These are phyloP conservation scores for Aspergillus sp. DNA, from an alignment of 2,329 filamentous ascomycete genomes.

Conservation along the genomic window DNA sequence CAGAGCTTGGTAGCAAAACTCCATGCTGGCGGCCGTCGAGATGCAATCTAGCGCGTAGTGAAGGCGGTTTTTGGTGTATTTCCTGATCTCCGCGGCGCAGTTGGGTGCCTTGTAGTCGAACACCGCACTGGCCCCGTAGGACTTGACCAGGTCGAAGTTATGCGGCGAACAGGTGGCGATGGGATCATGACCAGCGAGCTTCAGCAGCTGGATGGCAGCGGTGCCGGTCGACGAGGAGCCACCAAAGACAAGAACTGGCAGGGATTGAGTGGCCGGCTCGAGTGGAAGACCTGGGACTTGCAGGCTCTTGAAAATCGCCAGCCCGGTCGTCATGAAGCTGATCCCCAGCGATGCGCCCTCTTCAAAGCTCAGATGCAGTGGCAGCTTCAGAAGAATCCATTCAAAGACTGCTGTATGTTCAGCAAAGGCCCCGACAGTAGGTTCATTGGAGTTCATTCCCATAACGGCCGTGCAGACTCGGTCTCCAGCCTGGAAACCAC, in stretches of 20 bases:
- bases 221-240: no score
- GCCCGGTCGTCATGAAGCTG: conserved; percentile 38
- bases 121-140: conserved; percentile 30
- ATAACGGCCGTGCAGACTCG: conserved; percentile 52
- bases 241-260: background rate
- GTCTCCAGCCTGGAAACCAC: conserved; percentile 30
- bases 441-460: conserved; percentile 34
- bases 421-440: conserved; percentile 53
- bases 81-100: conserved; percentile 26
- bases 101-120: conserved; percentile 34
- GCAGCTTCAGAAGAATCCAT: conserved; percentile 48
- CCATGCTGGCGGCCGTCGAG: no score
- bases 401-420: conserved; percentile 53
- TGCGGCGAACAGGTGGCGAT: conserved; percentile 25
- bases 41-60: no score
- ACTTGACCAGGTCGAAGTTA: conserved; percentile 19
- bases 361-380: conserved; percentile 49
- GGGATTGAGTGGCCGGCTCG: conserved; percentile 28
- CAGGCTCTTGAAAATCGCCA: conserved; percentile 23
- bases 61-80: background rate
- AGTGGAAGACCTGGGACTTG: conserved; percentile 16
- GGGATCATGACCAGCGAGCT: no score
- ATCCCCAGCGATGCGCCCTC: conserved; percentile 54
- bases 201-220: no score
- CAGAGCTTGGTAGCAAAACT: no score